Evolutionary conservation across 2,329 filamentous ascomycete species (phyloP).

Genomic region (Alternaria alternata): DNA sequence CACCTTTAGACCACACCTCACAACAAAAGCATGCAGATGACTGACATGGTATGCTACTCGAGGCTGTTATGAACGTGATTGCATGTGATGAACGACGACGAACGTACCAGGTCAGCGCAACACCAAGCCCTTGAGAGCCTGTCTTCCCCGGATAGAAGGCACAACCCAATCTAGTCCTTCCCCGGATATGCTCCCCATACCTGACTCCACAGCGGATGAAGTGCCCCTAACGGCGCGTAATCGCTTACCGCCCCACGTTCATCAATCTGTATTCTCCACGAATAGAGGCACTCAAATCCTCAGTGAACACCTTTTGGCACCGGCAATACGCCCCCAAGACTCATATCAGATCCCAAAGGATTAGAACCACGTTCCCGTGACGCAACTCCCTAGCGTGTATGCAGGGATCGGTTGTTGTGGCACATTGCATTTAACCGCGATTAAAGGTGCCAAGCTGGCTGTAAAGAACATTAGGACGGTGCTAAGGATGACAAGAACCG

Average conservation of each 20-base stretch:
- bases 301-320: background rate
- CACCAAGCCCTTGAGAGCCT: background rate
- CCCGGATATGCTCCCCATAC: background rate
- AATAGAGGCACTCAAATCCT: background rate
- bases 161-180: background rate
- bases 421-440: constrained; percentile 12
- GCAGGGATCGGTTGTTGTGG: constrained; percentile 13
- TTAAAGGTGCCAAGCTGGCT: constrained; percentile 1
- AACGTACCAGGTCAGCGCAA: background rate
- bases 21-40: background rate
- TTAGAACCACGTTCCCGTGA: background rate
- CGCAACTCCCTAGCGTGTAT: background rate
- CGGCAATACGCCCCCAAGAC: background rate
- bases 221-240: background rate
- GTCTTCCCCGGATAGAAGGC: background rate
- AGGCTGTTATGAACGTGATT: background rate
- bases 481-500: constrained; percentile 23
- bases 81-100: background rate
- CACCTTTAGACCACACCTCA: background rate
- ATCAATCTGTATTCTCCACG: constrained; percentile 11
- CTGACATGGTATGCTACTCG: background rate
- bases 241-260: background rate
- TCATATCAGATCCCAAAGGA: background rate
- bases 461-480: background rate
- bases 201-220: constrained; percentile 7